Percentiles rank a stretch among this genome's conserved stretches.
Conservation (phyloP, 768 basidiomycete species). For the Auriculariales sp. region DNA sequence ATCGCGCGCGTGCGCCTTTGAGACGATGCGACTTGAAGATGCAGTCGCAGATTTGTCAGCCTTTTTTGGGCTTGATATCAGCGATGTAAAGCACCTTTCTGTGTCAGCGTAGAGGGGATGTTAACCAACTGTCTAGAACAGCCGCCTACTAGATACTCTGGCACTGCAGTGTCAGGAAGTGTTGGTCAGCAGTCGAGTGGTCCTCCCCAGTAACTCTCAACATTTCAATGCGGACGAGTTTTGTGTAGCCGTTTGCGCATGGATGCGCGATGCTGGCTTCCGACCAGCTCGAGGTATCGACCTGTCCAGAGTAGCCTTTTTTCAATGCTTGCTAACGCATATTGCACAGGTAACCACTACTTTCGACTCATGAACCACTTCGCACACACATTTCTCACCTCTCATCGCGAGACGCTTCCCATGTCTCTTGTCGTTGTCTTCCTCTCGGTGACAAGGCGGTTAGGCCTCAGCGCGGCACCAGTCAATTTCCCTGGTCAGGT, state of each 20-base stretch:
- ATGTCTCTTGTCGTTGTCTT: slow-evolving; percentile 48
- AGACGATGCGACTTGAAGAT: slow-evolving; percentile 23
- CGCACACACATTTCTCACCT: slow-evolving; percentile 41
- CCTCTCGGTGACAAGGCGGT: slow-evolving; percentile 33
- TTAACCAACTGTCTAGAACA: neutral
- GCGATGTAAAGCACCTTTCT: slow-evolving; percentile 21
- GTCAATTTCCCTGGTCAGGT: slow-evolving; percentile 43
- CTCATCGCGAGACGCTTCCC: slow-evolving; percentile 36
- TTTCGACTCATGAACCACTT: slow-evolving; percentile 37
- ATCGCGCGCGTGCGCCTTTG: neutral
- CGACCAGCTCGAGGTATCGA: slow-evolving; percentile 26
- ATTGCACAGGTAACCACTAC: slow-evolving; percentile 21
- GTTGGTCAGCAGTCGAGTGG: neutral
- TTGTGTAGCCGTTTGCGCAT: slow-evolving; percentile 31
- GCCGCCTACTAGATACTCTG: neutral
- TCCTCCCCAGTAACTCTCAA: neutral
- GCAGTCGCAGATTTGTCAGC: slow-evolving; percentile 36
- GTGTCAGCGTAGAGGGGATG: neutral
- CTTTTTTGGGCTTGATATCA: slow-evolving; percentile 31
- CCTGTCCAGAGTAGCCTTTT: too few species aligned
- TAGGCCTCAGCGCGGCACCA: slow-evolving; percentile 38
- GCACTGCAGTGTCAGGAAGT: neutral
- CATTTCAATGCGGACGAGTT: slow-evolving; percentile 20
- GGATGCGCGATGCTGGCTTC: slow-evolving; percentile 36
- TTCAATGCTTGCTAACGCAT: slow-evolving; percentile 1